Evolutionary conservation across 768 basidiomycete genomes (phyloP).

Genomic region (Tylopilus plumbeoviolaceoides): DNA sequence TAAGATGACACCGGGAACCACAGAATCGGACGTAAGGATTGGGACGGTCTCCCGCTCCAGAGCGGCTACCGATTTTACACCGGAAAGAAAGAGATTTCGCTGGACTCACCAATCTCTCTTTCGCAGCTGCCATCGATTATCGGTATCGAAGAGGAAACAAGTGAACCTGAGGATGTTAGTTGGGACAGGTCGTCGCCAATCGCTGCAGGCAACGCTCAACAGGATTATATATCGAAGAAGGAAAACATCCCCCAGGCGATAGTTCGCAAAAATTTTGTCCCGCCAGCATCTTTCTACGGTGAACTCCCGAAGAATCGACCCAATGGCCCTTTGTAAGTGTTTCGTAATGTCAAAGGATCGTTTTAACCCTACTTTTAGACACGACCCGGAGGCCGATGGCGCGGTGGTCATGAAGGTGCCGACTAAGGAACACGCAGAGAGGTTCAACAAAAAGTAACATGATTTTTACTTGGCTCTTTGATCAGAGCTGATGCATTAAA

Average conservation of each 20-base stretch:
- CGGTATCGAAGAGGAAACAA: slow-evolving; percentile 29
- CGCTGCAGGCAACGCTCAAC: slow-evolving; percentile 4
- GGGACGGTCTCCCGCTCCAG: slow-evolving; percentile 51
- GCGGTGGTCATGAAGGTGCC: slow-evolving; percentile 88
- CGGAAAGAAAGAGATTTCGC: slow-evolving; percentile 57
- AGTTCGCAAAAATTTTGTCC: slow-evolving; percentile 35
- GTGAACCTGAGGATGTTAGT: slow-evolving; percentile 19
- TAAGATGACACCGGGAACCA: slow-evolving; percentile 6
- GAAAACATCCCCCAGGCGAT: slow-evolving; percentile 19
- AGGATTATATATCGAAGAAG: slow-evolving; percentile 9
- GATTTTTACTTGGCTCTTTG: slow-evolving; percentile 7
- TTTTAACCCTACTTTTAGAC: slow-evolving; percentile 37
- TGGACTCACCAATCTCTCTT: slow-evolving; percentile 48
- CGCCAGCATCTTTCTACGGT: slow-evolving; percentile 63
- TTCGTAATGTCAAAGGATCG: background rate
- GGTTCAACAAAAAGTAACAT: slow-evolving; percentile 65
- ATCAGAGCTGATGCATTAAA: slow-evolving; percentile 2
- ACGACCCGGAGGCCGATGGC: slow-evolving; percentile 70
- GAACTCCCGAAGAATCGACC: slow-evolving; percentile 30
- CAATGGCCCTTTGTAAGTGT: slow-evolving; percentile 22
- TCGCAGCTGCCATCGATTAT: slow-evolving; percentile 49
- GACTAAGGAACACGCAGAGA: slow-evolving; percentile 57
- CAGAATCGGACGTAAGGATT: slow-evolving; percentile 60
- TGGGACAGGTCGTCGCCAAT: slow-evolving; percentile 15
- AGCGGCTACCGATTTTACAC: slow-evolving; percentile 41